These are phyloP conservation scores for Botryotinia convoluta DNA, from an alignment of 2,329 filamentous ascomycete species.

Conservation along the genomic window DNA sequence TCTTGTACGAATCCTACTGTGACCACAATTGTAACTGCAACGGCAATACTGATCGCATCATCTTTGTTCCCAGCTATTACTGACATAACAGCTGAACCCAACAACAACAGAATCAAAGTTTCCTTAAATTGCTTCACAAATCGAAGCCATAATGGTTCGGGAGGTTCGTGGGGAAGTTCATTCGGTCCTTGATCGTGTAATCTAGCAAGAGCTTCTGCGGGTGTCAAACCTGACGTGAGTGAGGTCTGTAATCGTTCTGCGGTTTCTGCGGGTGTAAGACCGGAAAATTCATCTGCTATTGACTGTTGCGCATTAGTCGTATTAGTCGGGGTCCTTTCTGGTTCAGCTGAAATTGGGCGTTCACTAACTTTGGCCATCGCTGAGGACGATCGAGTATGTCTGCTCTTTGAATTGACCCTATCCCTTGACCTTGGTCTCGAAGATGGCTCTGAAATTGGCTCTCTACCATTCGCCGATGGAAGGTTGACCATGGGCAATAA, in stretches of 20 bases:
- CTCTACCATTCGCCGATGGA: slow-evolving; percentile 28
- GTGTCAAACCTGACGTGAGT: slow-evolving; percentile 75
- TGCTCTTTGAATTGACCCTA: slow-evolving; percentile 31
- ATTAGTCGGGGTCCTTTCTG: slow-evolving; percentile 16
- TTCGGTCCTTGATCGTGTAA: slow-evolving; percentile 83
- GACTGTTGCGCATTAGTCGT: slow-evolving; percentile 30
- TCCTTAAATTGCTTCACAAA: slow-evolving; percentile 98
- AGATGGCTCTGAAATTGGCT: slow-evolving; percentile 28
- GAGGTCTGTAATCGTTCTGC: slow-evolving; percentile 78
- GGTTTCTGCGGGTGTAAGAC: slow-evolving; percentile 74
- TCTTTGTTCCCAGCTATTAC: slow-evolving; percentile 90
- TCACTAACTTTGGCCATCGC: slow-evolving; percentile 37
- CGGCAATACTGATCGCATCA: slow-evolving; percentile 91
- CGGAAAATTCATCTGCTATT: slow-evolving; percentile 57
- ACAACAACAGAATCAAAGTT: slow-evolving; percentile 85
- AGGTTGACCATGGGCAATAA: slow-evolving; percentile 36
- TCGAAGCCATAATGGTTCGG: slow-evolving; percentile 90
- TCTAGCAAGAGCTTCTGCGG: slow-evolving; percentile 75
- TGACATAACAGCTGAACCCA: slow-evolving; percentile 84
- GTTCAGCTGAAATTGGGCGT: slow-evolving; percentile 21
- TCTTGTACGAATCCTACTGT: slow-evolving; percentile 96
- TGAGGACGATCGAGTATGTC: slow-evolving; percentile 36
- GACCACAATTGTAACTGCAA: slow-evolving; percentile 95
- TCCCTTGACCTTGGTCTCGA: slow-evolving; percentile 31
- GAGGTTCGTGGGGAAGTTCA: slow-evolving; percentile 89